These are phyloP conservation scores for Clitopilus hobsonii DNA, from an alignment of 768 basidiomycete genomes.

Conservation along the genomic window DNA sequence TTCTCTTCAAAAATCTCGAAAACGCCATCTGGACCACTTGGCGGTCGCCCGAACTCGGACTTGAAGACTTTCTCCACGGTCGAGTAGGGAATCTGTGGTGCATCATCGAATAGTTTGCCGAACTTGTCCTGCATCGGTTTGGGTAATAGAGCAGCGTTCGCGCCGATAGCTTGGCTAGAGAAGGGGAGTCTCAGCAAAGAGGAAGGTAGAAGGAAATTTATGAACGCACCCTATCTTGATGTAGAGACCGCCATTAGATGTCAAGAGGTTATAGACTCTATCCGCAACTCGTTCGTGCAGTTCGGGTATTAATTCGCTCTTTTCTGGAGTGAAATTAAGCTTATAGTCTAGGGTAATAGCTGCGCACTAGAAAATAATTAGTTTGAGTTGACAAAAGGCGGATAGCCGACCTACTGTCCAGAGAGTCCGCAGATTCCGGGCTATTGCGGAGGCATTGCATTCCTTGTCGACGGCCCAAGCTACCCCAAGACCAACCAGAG, in stretches of 20 bases:
- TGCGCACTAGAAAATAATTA: slow-evolving; percentile 43
- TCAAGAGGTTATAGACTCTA: slow-evolving; percentile 71
- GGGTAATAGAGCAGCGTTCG: slow-evolving; percentile 83
- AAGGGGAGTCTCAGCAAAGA: not conserved
- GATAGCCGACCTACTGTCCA: slow-evolving; percentile 27
- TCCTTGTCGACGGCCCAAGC: slow-evolving; percentile 41
- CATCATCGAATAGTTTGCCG: slow-evolving; percentile 80
- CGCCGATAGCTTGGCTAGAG: slow-evolving; percentile 71
- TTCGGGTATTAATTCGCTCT: slow-evolving; percentile 67
- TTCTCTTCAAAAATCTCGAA: slow-evolving; percentile 67
- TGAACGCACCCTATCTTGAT: slow-evolving; percentile 65
- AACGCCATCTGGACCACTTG: slow-evolving; percentile 62
- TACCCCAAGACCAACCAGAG: slow-evolving; percentile 32
- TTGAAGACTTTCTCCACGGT: slow-evolving; percentile 64
- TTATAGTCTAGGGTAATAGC: slow-evolving; percentile 82
- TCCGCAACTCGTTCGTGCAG: slow-evolving; percentile 84
- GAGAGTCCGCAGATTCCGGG: slow-evolving; percentile 49
- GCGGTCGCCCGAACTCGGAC: slow-evolving; percentile 63
- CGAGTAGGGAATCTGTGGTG: slow-evolving; percentile 77
- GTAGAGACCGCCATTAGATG: slow-evolving; percentile 80
- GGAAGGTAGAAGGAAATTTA: not conserved
- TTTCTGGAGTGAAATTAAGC: slow-evolving; percentile 74
- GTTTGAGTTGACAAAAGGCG: not conserved
- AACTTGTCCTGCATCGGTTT: slow-evolving; percentile 81
- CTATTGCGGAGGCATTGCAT: slow-evolving; percentile 55